Percentiles rank a stretch among this genome's conserved stretches.
phyloP scores from a whole-genome alignment of 306 rosid species.

The Cyamopsis tetragonoloba region DNA sequence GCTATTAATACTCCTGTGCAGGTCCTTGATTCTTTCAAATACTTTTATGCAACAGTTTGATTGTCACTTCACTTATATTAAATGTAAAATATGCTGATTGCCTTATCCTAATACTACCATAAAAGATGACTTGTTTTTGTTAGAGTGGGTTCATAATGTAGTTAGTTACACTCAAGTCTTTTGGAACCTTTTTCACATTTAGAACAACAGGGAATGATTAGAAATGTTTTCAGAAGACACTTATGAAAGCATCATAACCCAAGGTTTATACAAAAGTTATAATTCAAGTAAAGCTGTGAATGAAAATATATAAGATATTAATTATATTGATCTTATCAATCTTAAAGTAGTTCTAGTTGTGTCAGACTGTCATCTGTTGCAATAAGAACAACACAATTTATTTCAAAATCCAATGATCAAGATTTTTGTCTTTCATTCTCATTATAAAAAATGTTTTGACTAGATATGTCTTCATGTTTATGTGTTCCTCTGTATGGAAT shows the following conservation, averaged over 20 bases:
- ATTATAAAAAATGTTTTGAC: not conserved
- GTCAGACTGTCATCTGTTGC: too few relatives aligned
- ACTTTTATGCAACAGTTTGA: not conserved
- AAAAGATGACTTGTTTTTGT: not conserved
- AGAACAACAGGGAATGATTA: too few relatives aligned
- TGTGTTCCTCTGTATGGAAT: not conserved
- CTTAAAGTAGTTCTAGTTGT: too few relatives aligned
- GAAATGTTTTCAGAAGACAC: too few relatives aligned
- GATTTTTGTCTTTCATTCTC: not conserved
- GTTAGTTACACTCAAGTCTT: not conserved
- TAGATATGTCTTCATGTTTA: not conserved
- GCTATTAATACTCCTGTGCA: conserved; percentile 98
- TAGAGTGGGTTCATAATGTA: not conserved
- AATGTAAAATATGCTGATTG: not conserved
- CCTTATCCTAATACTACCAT: not conserved
- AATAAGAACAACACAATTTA: too few relatives aligned
- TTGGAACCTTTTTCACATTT: too few relatives aligned
- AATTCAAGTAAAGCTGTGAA: too few relatives aligned
- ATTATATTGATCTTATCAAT: too few relatives aligned
- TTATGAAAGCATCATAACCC: too few relatives aligned
- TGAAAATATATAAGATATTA: too few relatives aligned
- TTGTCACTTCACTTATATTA: not conserved
- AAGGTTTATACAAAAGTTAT: too few relatives aligned
- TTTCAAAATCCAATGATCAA: not conserved
- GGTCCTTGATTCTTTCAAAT: conserved; percentile 44